These are phyloP conservation scores for Huntiella savannae DNA, from an alignment of 2,329 filamentous ascomycete genomes.

Conservation along the genomic window DNA sequence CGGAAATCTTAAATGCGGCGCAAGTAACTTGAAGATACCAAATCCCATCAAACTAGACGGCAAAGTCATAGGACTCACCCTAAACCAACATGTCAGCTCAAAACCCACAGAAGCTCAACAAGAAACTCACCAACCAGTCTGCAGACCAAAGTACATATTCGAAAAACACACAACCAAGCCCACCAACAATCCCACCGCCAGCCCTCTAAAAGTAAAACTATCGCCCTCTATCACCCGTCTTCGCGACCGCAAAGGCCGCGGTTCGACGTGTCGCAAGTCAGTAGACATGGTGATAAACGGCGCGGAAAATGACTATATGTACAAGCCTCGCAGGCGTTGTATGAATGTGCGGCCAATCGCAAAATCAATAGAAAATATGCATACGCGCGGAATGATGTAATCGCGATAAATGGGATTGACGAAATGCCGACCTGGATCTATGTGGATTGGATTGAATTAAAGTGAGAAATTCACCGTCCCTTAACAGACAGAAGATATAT, in stretches of 20 bases:
- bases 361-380: too few relatives aligned
- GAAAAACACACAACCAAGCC: slow-evolving; percentile 87
- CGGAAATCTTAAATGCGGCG: slow-evolving; percentile 52
- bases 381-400: too few relatives aligned
- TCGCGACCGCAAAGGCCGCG: neutral
- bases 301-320: too few relatives aligned
- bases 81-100: neutral
- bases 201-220: slow-evolving; percentile 71
- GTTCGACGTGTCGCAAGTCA: neutral
- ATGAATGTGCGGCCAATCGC: too few relatives aligned
- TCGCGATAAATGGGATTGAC: too few relatives aligned
- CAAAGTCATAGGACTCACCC: slow-evolving; percentile 77
- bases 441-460: too few relatives aligned
- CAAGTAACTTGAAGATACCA: slow-evolving; percentile 70
- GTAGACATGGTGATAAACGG: neutral
- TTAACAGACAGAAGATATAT: too few relatives aligned
- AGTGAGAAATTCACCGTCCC: too few relatives aligned
- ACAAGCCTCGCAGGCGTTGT: too few relatives aligned
- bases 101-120: neutral
- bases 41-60: slow-evolving; percentile 87
- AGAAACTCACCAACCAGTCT: slow-evolving; percentile 38
- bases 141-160: slow-evolving; percentile 97
- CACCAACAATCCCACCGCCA: slow-evolving; percentile 62
- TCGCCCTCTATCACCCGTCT: slow-evolving; percentile 22
- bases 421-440: too few relatives aligned